Evolutionary conservation across 1,284 basidiomycete genomes (phyloP), one percentile per base, ranked within the genome.

Genomic region (Malassezia cuniculi): DNA sequence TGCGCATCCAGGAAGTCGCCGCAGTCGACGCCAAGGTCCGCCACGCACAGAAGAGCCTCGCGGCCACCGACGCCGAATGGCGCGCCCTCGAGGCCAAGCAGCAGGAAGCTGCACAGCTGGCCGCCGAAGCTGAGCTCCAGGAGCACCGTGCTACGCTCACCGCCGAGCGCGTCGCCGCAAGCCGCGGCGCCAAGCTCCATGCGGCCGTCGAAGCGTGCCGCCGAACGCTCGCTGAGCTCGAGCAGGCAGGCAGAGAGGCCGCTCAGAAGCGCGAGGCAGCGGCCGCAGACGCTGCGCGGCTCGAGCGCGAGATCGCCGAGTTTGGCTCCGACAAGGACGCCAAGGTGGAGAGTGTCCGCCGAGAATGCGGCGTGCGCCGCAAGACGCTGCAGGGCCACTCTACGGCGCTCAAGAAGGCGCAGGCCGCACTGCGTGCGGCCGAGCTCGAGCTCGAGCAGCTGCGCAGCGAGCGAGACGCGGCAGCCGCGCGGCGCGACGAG

Each of bases 281-380:
- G 0, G 71, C 79, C 38, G 78, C 74, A 0, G 87, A 95, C 48
- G 78, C 78, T 62, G 79, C 79, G 70, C 82, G 81, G 51, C 78
- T 95, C 17, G 83, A 95, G 70, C 81, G 80, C 60, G 93, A 99
- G 66, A 95, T 97, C 86, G 78, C 78, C 38, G 93, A 97, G 72
- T 94, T 97, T 72, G 89, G 93, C 72, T 81, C 86, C 68, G 89
- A 99, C 73, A 93, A 94, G 68, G 90, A 94, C 41, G 85, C 85
- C 32, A 97, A 97, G 71, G 82, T 89, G 39, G 82, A 82, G 27
- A 82, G 95, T 68, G 77, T 97, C 55, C 62, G 85, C 81, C 75
- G 75, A 16, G 77, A 79, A 44, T 85, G 94, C 49, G 74, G 74
- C 11, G 79, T 77, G 60, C 81, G 85, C 69, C 93, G 90, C 69